Evolutionary conservation across 2,329 filamentous ascomycete species (phyloP), one percentile per base, ranked within the genome.

Genomic region (Fusarium robinianum): DNA sequence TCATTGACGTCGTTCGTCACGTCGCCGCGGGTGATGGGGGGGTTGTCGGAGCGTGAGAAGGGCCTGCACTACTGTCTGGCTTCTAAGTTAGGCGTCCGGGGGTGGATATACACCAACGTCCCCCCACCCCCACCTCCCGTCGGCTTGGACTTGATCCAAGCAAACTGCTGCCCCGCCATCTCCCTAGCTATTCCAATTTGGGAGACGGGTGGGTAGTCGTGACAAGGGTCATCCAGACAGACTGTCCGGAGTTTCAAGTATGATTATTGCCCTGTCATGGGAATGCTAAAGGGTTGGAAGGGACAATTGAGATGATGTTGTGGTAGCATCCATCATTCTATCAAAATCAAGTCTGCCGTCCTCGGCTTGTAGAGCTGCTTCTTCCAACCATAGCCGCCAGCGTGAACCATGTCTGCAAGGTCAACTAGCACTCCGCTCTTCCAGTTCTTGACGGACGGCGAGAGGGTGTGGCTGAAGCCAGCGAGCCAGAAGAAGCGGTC

Each of bases 381-480:
- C 5, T n/a, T 21, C 32, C 39, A 42, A 1, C 31, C 24, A 30
- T 23, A 35, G 5, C 31, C 39, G 18, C 7, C 6, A 24, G 17
- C 16, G 5, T 42, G 10, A 35, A 42, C 1, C 8, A 42, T 42
- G 6, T 36, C 39, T 27, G 31, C 10, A 2, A 42, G 18, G 14
- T 42, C 39, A 3, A 36, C 31, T 12, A 42, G 17, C 16, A 42
- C 39, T 30, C 39, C 31, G 5, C 25, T 42, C 30, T 29, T 42
- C 39, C 31, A 36, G 19, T 42, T 42, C 14, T 24, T 25, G 1
- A 24, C 9, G 2, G 23, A 9, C 2, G 32, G 32, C 18, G 31
- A 43, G 14, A 23, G 7, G 15, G 14, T 43, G 19, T 31, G 19
- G 15, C 32, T 10, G n/a, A 43, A 36, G 9, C 40, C 40, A 2